Evolutionary conservation across 2,329 filamentous ascomycete species (phyloP), one percentile per base, ranked within the genome.

Genomic region (Fusarium nisikadoi): DNA sequence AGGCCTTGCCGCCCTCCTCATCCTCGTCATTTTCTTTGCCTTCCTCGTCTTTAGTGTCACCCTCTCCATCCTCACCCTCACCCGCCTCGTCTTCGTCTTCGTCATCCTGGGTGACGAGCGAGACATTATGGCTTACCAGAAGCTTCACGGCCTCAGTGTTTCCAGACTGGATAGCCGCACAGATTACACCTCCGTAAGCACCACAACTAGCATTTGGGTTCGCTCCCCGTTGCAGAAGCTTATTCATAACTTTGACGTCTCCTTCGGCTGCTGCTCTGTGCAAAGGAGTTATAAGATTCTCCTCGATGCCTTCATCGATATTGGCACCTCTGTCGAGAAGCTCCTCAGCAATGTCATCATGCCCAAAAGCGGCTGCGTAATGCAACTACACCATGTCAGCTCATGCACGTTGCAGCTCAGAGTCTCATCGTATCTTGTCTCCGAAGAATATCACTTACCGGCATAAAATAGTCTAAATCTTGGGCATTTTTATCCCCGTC

Each of bases 141-240:
- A 84, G 71, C 61, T 80, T 79, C 4, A 84, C 82, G 1, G 82
- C 82, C 3, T 79, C 82, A 12, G 78, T 75, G 20, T 83, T 84
- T 8, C 83, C 83, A 3, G 82, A 84, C 14, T 75, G 77, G 14
- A 84, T 84, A 3, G 83, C 83, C 2, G 82, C 79, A 42, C 83
- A 84, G 20, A 84, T 79, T 1, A 84, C 82, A 0, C 79, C 80
- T 0, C 82, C 57, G 75, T 76, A 27, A 73, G 73, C 3, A 66
- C 54, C 11, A 71, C 74, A 49, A 62, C 68, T 31, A 3, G 82
- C 81, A 46, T 84, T 83, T 2, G 81, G 75, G 36, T 83, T 75
- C 5, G 83, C 83, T 10, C 79, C 79, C 62, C 80, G 75, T 19
- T 81, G 62, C 0, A 84, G 71, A 6, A 84, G 74, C 54, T 81